phyloP scores from a whole-genome alignment of 1,139 yeast genomes.

The Diutina siamensis region DNA sequence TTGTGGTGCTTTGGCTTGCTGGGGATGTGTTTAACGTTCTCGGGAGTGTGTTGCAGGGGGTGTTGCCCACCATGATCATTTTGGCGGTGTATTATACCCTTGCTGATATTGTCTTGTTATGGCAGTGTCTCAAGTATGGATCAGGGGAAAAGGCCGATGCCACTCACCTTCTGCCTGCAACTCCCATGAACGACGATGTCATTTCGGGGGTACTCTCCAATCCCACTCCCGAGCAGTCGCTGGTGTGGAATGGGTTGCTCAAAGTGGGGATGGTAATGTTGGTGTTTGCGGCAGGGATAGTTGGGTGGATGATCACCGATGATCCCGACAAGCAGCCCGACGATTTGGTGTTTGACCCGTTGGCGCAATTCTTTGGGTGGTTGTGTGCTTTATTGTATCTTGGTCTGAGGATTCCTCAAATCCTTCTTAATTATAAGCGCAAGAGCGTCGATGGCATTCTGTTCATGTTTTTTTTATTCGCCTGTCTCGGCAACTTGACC shows the following conservation, averaged over 20 bases:
- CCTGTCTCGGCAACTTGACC: slow-evolving; percentile 84
- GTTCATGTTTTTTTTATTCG: slow-evolving; percentile 82
- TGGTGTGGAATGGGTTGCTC: slow-evolving; percentile 21
- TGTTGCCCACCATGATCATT: slow-evolving; percentile 84
- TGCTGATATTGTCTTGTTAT: slow-evolving; percentile 73
- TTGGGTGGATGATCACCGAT: slow-evolving; percentile 67
- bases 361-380: slow-evolving; percentile 90
- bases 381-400: slow-evolving; percentile 75
- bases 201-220: slow-evolving; percentile 42
- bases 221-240: slow-evolving; percentile 10
- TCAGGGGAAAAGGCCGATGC: slow-evolving; percentile 55
- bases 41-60: slow-evolving; percentile 81
- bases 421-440: slow-evolving; percentile 66
- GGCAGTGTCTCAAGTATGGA: slow-evolving; percentile 71
- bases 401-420: slow-evolving; percentile 87
- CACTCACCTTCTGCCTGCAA: slow-evolving; percentile 81
- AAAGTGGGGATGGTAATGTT: slow-evolving; percentile 55
- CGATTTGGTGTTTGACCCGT: slow-evolving; percentile 47
- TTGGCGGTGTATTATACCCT: slow-evolving; percentile 84
- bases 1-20: slow-evolving; percentile 74
- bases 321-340: slow-evolving; percentile 19
- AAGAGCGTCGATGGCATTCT: slow-evolving; percentile 91
- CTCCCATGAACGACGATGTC: slow-evolving; percentile 65
- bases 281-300: slow-evolving; percentile 65
- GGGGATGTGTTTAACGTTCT: slow-evolving; percentile 89